Percentiles rank a stretch among this genome's conserved stretches.
These are phyloP conservation scores for Chrysoporthe deuterocubensis DNA, from an alignment of 2,329 filamentous ascomycete species.

Conservation along the genomic window DNA sequence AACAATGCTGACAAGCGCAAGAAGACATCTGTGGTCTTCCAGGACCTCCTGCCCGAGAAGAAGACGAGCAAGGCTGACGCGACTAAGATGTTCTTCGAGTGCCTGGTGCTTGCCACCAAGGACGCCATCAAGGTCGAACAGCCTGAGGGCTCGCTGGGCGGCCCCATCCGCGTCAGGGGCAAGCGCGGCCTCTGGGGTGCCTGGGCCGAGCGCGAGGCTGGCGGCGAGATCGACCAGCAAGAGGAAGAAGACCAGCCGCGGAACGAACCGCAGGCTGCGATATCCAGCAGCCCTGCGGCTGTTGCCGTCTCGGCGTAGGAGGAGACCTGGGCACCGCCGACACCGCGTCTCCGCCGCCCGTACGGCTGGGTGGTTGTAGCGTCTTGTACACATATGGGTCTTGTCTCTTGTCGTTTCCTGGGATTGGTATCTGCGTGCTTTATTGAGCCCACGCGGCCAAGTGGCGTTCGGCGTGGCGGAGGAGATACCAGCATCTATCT, in stretches of 20 bases:
- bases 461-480: slow-evolving; percentile 29
- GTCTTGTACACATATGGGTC: slow-evolving; percentile 26
- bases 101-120: slow-evolving; percentile 93
- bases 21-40: slow-evolving; percentile 81
- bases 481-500: slow-evolving; percentile 22
- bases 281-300: slow-evolving; percentile 32
- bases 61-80: slow-evolving; percentile 85
- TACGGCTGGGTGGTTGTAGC: slow-evolving; percentile 2
- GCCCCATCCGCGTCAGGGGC: slow-evolving; percentile 79
- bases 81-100: slow-evolving; percentile 99
- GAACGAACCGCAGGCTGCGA: slow-evolving; percentile 40
- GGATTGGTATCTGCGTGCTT: slow-evolving; percentile 15
- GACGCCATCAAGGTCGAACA: slow-evolving; percentile 98
- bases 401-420: slow-evolving; percentile 8
- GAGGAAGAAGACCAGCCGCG: slow-evolving; percentile 42
- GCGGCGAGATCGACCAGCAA: slow-evolving; percentile 62
- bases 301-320: slow-evolving; percentile 28
- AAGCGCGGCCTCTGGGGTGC: slow-evolving; percentile 97
- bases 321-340: neutral
- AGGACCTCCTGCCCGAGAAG: slow-evolving; percentile 83
- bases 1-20: slow-evolving; percentile 73
- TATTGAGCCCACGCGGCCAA: slow-evolving; percentile 21
- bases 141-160: slow-evolving; percentile 71
- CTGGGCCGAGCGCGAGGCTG: slow-evolving; percentile 83
- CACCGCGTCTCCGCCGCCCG: neutral